Base-by-base conservation (phyloP, 768 basidiomycete species). In the Hygrophorus pudorinus region DNA sequence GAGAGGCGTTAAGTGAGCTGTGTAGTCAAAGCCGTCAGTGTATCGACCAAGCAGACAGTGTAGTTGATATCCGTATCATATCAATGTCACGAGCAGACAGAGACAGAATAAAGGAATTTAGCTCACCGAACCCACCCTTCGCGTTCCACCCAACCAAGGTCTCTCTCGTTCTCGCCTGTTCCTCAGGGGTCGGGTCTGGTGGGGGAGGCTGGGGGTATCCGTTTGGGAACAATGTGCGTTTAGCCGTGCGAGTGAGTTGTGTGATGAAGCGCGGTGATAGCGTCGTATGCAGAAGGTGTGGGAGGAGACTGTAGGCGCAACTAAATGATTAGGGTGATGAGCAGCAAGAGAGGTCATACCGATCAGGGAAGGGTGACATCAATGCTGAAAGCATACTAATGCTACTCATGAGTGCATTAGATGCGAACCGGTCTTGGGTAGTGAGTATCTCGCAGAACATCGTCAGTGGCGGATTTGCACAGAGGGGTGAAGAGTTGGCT, bases 121-220 rank as follows among this genome's bases (percentile, higher is more conserved):
- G n/a, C 62, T 34, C 42, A 72, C 75, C 60, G 6, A 64, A 45
- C 27, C 53, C 54, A 20, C 67, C 64, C 36, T 44, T 56, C 5
- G 63, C 62, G 53, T 59, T 61, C 65, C 65, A 71, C 1, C 59
- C 57, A 16, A 67, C 47, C 21, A 75, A 59, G 20, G 57, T 59
- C 10, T 67, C 65, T 24, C 76, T 72, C 39, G 89, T 65, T 28
- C 65, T 70, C 1, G 66, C 64, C 51, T 88, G 84, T 59, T 93
- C 90, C 51, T 86, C 86, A 1, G 66, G 65, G 0, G 81, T 78
- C 13, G 92, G 93, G 35, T 88, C 86, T 1, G 73, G 65, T 1
- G 83, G 78, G 1, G 79, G 61, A 0, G 80, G 77, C 0, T 75
- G 85, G 1, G 90, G 91, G 62, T 88, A 89, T 11, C 94, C 93